A percentile compares a stretch with the other conserved stretches of the same genome.
These are phyloP conservation scores for Plasmodium knowlesi DNA, from an alignment of 169 alveolate species.

Conservation along the genomic window DNA sequence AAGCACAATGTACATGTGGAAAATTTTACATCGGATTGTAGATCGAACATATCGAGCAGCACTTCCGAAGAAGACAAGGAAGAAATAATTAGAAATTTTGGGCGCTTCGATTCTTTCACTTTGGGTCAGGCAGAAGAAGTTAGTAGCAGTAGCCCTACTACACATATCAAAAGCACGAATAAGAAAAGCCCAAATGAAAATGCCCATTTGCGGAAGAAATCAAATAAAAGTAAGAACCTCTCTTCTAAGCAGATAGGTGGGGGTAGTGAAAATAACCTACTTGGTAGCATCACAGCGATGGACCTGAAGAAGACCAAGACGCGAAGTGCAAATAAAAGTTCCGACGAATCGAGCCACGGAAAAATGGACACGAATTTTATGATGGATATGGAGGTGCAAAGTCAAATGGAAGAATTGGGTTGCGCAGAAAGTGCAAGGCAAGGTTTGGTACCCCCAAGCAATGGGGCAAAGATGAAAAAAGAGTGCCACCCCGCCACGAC, in stretches of 20 bases:
- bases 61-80: constrained; percentile 54
- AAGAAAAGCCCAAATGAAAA: background rate
- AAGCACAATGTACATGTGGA: background rate
- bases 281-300: background rate
- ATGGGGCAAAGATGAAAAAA: background rate
- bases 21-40: background rate
- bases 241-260: background rate
- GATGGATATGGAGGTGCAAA: background rate
- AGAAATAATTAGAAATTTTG: constrained; percentile 36
- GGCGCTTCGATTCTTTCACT: background rate
- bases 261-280: background rate
- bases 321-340: background rate
- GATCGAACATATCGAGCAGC: background rate
- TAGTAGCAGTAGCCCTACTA: background rate
- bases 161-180: background rate
- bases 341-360: background rate
- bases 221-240: background rate
- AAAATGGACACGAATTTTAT: background rate
- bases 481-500: background rate
- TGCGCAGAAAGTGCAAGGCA: background rate
- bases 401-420: background rate
- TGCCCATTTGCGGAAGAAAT: background rate
- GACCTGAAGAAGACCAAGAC: background rate
- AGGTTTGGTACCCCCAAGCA: background rate
- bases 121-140: constrained; percentile 1